A percentile compares a stretch with the other conserved stretches of the same genome.
phyloP scores from a whole-genome alignment of 768 basidiomycete species.

The Boletus edulis region DNA sequence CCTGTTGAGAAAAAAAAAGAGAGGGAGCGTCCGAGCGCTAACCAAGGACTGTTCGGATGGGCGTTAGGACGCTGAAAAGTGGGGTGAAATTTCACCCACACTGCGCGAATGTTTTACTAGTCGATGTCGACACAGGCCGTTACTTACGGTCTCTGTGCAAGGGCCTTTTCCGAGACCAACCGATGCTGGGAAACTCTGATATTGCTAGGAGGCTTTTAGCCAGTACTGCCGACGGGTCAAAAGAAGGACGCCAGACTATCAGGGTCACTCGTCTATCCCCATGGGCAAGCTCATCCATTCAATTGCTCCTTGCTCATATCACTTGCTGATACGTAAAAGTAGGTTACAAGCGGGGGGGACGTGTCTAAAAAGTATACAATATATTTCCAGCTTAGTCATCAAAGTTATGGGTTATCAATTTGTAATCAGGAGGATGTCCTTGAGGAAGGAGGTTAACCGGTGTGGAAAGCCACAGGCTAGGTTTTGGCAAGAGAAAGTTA shows the following conservation, averaged over 20 bases:
- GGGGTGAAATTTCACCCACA: not conserved
- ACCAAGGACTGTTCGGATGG: not conserved
- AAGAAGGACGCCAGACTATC: too few species aligned
- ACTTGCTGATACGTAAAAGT: too few species aligned
- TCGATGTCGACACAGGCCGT: constrained; percentile 5
- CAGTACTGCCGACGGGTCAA: too few species aligned
- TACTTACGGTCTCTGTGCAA: constrained; percentile 3
- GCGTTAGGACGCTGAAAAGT: constrained; percentile 6
- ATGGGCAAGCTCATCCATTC: too few species aligned
- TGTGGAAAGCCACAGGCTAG: not conserved
- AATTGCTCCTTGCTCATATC: too few species aligned
- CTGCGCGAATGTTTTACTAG: not conserved
- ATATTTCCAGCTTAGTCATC: too few species aligned
- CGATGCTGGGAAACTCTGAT: constrained; percentile 7
- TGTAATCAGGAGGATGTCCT: too few species aligned
- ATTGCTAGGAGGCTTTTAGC: not conserved
- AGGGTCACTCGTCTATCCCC: too few species aligned
- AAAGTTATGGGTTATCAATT: too few species aligned
- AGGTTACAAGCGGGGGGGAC: too few species aligned
- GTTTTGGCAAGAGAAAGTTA: constrained; percentile 5
- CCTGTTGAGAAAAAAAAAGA: not conserved
- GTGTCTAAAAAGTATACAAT: too few species aligned
- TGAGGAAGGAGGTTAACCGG: not conserved
- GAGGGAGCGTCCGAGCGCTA: constrained; percentile 3
- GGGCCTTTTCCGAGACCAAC: constrained; percentile 4